These are phyloP conservation scores for Blastocystis sp. DNA, from an alignment of 352 stramenopile species.

Conservation along the genomic window DNA sequence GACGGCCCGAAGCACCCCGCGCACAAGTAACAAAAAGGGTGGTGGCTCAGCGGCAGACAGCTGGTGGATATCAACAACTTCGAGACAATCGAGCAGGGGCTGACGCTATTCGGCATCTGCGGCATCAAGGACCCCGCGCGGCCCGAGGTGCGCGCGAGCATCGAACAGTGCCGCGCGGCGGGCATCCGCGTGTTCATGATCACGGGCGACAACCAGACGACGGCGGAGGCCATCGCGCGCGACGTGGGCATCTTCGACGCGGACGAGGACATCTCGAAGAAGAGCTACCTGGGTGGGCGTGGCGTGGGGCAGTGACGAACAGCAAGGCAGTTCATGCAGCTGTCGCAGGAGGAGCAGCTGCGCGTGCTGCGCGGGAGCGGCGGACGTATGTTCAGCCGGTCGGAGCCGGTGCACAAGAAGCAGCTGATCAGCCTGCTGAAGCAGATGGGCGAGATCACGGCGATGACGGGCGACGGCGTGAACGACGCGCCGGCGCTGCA, in stretches of 20 bases:
- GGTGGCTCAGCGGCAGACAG: neutral
- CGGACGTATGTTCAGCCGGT: conserved; percentile 77
- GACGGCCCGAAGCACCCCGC: conserved; percentile 25
- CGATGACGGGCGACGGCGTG: conserved; percentile 97
- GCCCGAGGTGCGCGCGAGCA: conserved; percentile 89
- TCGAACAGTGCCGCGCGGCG: conserved; percentile 75
- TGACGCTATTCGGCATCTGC: conserved; percentile 88
- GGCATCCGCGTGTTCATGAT: conserved; percentile 92
- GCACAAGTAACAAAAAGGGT: neutral
- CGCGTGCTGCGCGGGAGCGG: neutral
- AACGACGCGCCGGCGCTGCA: conserved; percentile 96
- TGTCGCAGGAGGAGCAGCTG: neutral
- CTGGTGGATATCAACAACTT: conserved; percentile 56
- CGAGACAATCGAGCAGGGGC: conserved; percentile 82
- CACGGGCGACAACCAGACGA: conserved; percentile 96
- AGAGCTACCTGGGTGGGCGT: conserved; percentile 4
- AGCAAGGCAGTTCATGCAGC: conserved; percentile 35
- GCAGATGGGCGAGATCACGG: conserved; percentile 85
- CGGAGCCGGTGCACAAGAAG: conserved; percentile 96
- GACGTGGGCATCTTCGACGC: conserved; percentile 77
- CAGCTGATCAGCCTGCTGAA: conserved; percentile 86
- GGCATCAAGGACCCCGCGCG: conserved; percentile 96
- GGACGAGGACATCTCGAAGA: conserved; percentile 21
- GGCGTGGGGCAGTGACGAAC: conserved; percentile 28
- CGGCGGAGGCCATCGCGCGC: conserved; percentile 87